phyloP scores from a whole-genome alignment of 2,329 filamentous ascomycete species.

The Apiospora aurea region DNA sequence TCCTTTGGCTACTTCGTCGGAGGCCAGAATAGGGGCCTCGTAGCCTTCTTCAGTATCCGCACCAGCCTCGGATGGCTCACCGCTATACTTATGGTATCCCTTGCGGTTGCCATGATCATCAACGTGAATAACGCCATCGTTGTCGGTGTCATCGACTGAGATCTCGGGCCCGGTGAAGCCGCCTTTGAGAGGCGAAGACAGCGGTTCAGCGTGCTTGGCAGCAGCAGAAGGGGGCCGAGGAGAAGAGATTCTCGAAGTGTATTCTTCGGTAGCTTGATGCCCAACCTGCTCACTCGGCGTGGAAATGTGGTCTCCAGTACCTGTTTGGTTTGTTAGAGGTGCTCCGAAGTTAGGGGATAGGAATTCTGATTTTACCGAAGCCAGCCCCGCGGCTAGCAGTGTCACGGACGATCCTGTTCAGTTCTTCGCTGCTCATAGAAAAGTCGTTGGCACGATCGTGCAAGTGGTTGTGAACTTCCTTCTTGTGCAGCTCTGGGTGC shows the following conservation, averaged over 20 bases:
- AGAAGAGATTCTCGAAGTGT: slow-evolving; percentile 77
- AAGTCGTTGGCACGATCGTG: slow-evolving; percentile 71
- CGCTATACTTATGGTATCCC: slow-evolving; percentile 52
- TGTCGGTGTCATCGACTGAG: slow-evolving; percentile 42
- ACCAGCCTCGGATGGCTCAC: slow-evolving; percentile 57
- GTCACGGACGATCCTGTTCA: slow-evolving; percentile 87
- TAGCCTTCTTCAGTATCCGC: slow-evolving; percentile 66
- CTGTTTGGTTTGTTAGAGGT: slow-evolving; percentile 54
- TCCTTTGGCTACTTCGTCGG: slow-evolving; percentile 84
- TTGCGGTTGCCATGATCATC: slow-evolving; percentile 66
- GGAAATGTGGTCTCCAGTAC: slow-evolving; percentile 67
- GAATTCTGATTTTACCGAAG: slow-evolving; percentile 53
- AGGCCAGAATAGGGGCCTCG: slow-evolving; percentile 82
- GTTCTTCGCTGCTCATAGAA: slow-evolving; percentile 85
- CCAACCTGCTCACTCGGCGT: slow-evolving; percentile 92
- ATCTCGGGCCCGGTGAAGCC: slow-evolving; percentile 36
- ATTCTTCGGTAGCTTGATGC: slow-evolving; percentile 87
- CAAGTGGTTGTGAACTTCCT: slow-evolving; percentile 69
- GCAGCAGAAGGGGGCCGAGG: slow-evolving; percentile 61
- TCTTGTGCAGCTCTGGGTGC: slow-evolving; percentile 81
- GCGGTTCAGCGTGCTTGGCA: slow-evolving; percentile 45
- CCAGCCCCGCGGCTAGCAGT: slow-evolving; percentile 64
- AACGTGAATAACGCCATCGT: slow-evolving; percentile 76
- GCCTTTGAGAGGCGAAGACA: slow-evolving; percentile 44
- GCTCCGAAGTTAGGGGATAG: slow-evolving; percentile 38